These are phyloP conservation scores for Microcyclosporella mali DNA, from an alignment of 2,329 filamentous ascomycete genomes.

Conservation along the genomic window DNA sequence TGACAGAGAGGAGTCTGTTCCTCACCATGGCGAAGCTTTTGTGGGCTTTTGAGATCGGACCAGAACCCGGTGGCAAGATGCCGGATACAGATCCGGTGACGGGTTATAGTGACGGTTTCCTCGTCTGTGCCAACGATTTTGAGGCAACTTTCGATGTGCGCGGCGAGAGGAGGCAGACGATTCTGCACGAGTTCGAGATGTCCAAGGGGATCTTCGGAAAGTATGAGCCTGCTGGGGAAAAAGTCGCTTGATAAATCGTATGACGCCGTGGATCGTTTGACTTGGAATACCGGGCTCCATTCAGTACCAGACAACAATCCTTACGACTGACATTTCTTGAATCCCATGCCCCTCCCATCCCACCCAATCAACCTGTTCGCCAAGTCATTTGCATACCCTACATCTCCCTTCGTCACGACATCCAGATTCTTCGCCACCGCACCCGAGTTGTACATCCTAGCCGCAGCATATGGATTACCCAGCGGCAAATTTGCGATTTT, in stretches of 20 bases:
- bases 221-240: conserved; percentile 10
- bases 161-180: conserved; percentile 16
- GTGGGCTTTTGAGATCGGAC: conserved; percentile 29
- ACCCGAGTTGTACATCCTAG: conserved; percentile 13
- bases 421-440: conserved; percentile 4
- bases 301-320: neutral
- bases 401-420: conserved; percentile 4
- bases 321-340: too few species aligned
- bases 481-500: conserved; percentile 1
- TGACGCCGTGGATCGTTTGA: too few species aligned
- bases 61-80: conserved; percentile 6
- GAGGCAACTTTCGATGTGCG: conserved; percentile 16
- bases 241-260: conserved; percentile 3
- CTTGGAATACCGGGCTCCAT: too few species aligned
- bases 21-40: conserved; percentile 31
- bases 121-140: conserved; percentile 25
- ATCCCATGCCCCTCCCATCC: neutral
- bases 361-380: conserved; percentile 23
- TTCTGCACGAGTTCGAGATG: conserved; percentile 20
- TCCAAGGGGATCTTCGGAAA: conserved; percentile 15
- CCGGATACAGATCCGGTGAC: conserved; percentile 18
- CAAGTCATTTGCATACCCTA: conserved; percentile 18
- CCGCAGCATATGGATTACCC: conserved; percentile 11
- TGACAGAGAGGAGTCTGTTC: conserved; percentile 36
- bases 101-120: conserved; percentile 24